A percentile compares a stretch with the other conserved stretches of the same genome.
phyloP scores from a whole-genome alignment of 345 rosid species.

The Citrus sinensis region DNA sequence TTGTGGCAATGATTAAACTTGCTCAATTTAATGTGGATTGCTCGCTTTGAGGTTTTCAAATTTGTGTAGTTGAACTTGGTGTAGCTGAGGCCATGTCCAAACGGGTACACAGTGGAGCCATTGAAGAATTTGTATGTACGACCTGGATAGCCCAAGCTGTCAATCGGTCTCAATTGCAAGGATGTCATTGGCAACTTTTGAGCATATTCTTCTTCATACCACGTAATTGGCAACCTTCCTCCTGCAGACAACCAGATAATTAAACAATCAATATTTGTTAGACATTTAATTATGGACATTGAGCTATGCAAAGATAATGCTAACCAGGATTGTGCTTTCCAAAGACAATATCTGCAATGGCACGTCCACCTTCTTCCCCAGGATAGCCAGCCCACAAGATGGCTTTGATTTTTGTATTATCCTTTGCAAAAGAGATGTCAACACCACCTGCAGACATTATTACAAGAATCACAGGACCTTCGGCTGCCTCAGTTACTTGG shows the following conservation, averaged over 20 bases:
- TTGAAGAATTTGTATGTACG: slow-evolving; percentile 56
- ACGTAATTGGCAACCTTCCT: slow-evolving; percentile 55
- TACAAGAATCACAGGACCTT: slow-evolving; percentile 57
- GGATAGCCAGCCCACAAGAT: slow-evolving; percentile 75
- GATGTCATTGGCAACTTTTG: slow-evolving; percentile 51
- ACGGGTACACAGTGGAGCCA: slow-evolving; percentile 49
- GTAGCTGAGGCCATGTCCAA: slow-evolving; percentile 58
- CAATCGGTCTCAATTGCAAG: slow-evolving; percentile 45
- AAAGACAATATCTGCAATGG: slow-evolving; percentile 61
- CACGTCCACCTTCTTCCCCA: slow-evolving; percentile 66
- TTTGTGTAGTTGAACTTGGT: slow-evolving; percentile 23
- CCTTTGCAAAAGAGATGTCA: slow-evolving; percentile 47
- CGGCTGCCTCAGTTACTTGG: slow-evolving; percentile 39
- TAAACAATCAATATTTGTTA: neutral
- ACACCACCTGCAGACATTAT: slow-evolving; percentile 58
- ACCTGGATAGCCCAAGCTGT: slow-evolving; percentile 41
- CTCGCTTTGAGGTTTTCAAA: neutral
- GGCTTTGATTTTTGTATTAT: slow-evolving; percentile 25
- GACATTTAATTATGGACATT: no score
- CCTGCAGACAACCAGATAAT: slow-evolving; percentile 20
- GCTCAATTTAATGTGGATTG: neutral
- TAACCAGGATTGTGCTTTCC: slow-evolving; percentile 64
- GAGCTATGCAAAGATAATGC: neutral
- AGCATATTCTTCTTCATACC: slow-evolving; percentile 37
- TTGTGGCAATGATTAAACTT: slow-evolving; percentile 25